Base-by-base conservation (phyloP, 2,329 filamentous ascomycete genomes). In the Aspergillus nomiae region DNA sequence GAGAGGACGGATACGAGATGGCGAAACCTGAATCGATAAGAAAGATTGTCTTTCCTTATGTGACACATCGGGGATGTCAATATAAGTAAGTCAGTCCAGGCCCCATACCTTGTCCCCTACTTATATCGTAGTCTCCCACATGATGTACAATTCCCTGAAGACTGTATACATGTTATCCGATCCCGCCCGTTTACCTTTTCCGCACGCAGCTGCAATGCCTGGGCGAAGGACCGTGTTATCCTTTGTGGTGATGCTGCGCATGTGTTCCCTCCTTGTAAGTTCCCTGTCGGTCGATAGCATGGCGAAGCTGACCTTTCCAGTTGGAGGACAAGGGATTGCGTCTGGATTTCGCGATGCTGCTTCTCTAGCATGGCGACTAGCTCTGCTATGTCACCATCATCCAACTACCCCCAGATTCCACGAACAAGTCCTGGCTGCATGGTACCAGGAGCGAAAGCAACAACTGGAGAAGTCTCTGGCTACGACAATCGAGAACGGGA, bases 211-310 rank as follows among this genome's bases (percentile, higher is more conserved):
- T 82, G 81, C 62, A 84, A 85, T 62, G 76, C 72, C 41, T 85
- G 83, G 83, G 76, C 76, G 24, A 66, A 75, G 14, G 74, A 73
- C 10, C 72, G 78, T 6, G 78, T 78, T 0, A 74, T 84, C 30
- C 71, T 85, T 0, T 80, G 78, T 48, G 83, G 83, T 19, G 83
- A 85, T 64, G 77, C 83, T 7, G 83, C 83, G 2, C 83, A 85
- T 68, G 83, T 85, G 5, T 84, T 85, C 62, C 83, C 83, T 6
- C 83, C 83, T 3, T 84, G 76, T 78, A 67, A 61, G 71, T 7
- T 69, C 26, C 26, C 54, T 28, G 5, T 4, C 30, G 6, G 4
- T 24, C 28, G 11, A 21, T 14, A 4, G 11, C 19, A 21, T 3
- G 46, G 11, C 32, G 14, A 16, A 30, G 21, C 30, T 48, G 53